Evolutionary conservation across 225 moss, liverwort and hornwort species (phyloP), one percentile per base, ranked within the genome.

Genomic region (Sphagnum contortum): DNA sequence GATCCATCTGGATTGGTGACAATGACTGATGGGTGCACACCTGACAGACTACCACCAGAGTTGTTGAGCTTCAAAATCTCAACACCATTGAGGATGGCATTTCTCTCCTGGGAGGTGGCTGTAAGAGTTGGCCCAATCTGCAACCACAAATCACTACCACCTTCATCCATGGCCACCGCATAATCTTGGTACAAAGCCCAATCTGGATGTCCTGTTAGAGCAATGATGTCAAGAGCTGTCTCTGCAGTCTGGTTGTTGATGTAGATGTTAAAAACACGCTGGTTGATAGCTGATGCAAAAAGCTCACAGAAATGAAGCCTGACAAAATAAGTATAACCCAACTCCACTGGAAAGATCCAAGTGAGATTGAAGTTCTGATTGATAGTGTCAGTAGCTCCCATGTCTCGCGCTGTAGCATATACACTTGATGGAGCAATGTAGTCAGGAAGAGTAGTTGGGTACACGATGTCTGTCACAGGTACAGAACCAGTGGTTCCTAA

Each of bases 261-360:
- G 45, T 78, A 94, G 48, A 94, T 63, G 69, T 89, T 83, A 66
- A 94, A 94, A 46, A 91, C 71, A 12, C 94, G 79, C 67, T 81
- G 57, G 2, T 75, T 69, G 7, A 59, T 1, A 0, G 70, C 8
- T 7, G 73, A 68, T 9, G 74, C 55, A 0, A 67, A 48, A 0
- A 75, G 69, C 68, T 94, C 94, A 4, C 81, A 85, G 49, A 94
- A 91, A 59, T 94, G 91, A 3, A 81, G 64, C 13, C 94, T 85
- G 50, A 91, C 83, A 1, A 79, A 80, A 58, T 90, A 90, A 0
- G 44, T 67, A 63, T 84, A 94, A 0, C 94, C 91, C 0, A 77
- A 66, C 29, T 91, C 91, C 3, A 94, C 64, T 0, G 59, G 44
- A 56, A 94, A 88, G 8, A 67, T 66, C 91, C 91, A 94, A 4